phyloP scores from a whole-genome alignment of 306 rosid species.

The Trichosanthes cucumerina region DNA sequence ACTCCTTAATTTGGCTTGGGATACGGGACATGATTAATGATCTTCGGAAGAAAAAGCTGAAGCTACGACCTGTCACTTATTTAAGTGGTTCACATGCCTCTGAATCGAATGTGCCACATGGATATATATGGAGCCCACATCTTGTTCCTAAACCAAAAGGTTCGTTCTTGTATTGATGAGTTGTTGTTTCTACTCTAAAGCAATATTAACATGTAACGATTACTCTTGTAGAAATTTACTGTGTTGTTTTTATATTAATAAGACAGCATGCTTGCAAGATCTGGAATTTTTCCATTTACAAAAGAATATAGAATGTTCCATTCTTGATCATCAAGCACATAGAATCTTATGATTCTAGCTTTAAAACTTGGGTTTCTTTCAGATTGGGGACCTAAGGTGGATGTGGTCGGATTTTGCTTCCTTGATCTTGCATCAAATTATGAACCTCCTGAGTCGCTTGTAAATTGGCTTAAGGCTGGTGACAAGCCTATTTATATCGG shows the following conservation, averaged over 20 bases:
- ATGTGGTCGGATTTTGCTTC: conserved; percentile 98
- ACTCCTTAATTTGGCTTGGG: conserved; percentile 96
- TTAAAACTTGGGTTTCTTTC: conserved; percentile 24
- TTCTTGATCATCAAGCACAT: neutral
- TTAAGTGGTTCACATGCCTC: conserved; percentile 97
- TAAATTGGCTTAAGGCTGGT: conserved; percentile 84
- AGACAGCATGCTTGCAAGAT: neutral
- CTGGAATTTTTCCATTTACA: neutral
- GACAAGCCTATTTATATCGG: conserved; percentile 88
- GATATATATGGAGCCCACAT: conserved; percentile 99
- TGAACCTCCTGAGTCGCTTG: conserved; percentile 71
- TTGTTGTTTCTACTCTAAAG: neutral
- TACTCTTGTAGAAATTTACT: neutral
- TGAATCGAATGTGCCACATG: conserved; percentile 84
- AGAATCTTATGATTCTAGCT: neutral
- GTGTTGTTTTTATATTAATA: neutral
- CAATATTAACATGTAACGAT: neutral
- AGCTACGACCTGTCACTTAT: conserved; percentile 91
- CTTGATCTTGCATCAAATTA: conserved; percentile 97
- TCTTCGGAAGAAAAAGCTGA: conserved; percentile 81
- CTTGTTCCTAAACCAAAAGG: conserved; percentile 99
- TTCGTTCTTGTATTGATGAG: conserved; percentile 9
- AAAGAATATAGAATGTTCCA: conserved; percentile 1
- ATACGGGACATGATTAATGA: conserved; percentile 97
- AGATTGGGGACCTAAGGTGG: conserved; percentile 98